Evolutionary conservation across 331 rosid genomes (phyloP), one percentile per base, ranked within the genome.

Genomic region (Malus hybrid): DNA sequence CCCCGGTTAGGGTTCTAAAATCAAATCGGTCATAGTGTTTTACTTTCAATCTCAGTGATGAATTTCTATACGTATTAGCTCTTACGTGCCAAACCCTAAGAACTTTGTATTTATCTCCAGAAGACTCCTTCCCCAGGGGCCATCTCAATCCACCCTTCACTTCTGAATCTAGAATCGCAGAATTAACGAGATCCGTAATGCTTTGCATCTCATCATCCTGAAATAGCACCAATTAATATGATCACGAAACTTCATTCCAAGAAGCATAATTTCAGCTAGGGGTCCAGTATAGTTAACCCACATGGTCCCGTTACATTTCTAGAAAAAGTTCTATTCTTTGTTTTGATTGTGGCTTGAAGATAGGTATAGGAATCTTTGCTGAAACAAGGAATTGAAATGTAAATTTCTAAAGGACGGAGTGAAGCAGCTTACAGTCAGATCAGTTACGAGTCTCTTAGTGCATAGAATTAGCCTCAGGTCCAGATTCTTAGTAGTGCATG

Each of bases 61-160:
- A 71, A 66, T 39, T 85, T 48, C 10, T 65, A 72, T 83, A 89
- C 10, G 70, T 24, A 50, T 81, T 79, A 22, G 82, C 52, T 60
- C 55, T 72, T 58, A 73, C 71, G 57, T 87, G 89, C 86, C 86
- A 79, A 33, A 71, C 81, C 68, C 84, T 83, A 73, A 77, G 52
- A 13, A 89, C 88, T 22, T 58, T 58, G 63, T 58, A 58, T 58
- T 22, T 22, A 52, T 30, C 80, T 53, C 87, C 84, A 46, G 74
- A 82, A 77, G 75, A 34, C 6, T 84, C 42, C 74, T 85, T 82
- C 28, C 88, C 91, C 33, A 83, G n/a, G 19, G 88, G 66, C 93
- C 93, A 89, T 80, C 89, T 87, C 84, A 89, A 84, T 48, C 93
- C 88, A 74, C 91, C 89, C 83, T 77, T 84, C 81, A 83, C 89